These are phyloP conservation scores for Suillus tomentosus DNA, from an alignment of 768 basidiomycete species.

Conservation along the genomic window DNA sequence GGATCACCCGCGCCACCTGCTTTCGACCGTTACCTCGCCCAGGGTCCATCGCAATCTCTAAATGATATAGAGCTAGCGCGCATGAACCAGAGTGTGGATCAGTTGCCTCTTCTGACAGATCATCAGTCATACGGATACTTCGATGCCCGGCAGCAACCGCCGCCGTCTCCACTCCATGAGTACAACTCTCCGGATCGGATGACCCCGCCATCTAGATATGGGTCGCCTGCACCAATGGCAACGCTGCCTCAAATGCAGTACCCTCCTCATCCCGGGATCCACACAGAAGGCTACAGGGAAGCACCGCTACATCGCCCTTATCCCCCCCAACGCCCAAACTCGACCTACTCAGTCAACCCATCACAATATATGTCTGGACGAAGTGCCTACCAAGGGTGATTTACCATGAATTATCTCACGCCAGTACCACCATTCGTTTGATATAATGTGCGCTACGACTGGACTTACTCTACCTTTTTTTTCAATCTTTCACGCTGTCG, in stretches of 20 bases:
- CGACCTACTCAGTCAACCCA: slow-evolving; percentile 19
- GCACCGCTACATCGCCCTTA: slow-evolving; percentile 66
- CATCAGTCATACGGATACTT: slow-evolving; percentile 19
- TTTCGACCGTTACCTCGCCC: slow-evolving; percentile 61
- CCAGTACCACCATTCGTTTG: not conserved
- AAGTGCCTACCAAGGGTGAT: slow-evolving; percentile 27
- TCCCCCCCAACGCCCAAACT: slow-evolving; percentile 25
- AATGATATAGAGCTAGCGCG: slow-evolving; percentile 57
- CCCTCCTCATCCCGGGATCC: slow-evolving; percentile 33
- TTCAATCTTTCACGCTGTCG: slow-evolving; percentile 11
- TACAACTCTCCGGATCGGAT: slow-evolving; percentile 25
- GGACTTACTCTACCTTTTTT: slow-evolving; percentile 8
- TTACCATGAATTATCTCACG: slow-evolving; percentile 9
- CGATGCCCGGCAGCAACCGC: slow-evolving; percentile 16
- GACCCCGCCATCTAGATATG: slow-evolving; percentile 29
- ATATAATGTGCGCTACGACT: slow-evolving; percentile 19
- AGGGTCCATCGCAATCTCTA: slow-evolving; percentile 39
- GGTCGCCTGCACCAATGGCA: slow-evolving; percentile 36
- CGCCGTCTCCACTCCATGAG: slow-evolving; percentile 27
- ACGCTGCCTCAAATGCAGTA: slow-evolving; percentile 45
- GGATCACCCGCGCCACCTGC: slow-evolving; percentile 45
- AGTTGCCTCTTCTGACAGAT: slow-evolving; percentile 59
- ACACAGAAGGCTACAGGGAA: slow-evolving; percentile 47
- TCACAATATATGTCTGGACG: slow-evolving; percentile 33
- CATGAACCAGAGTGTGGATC: slow-evolving; percentile 51